Evolutionary conservation across 805 yeast genomes (phyloP).

Genomic region (Metschnikowia continentalis): DNA sequence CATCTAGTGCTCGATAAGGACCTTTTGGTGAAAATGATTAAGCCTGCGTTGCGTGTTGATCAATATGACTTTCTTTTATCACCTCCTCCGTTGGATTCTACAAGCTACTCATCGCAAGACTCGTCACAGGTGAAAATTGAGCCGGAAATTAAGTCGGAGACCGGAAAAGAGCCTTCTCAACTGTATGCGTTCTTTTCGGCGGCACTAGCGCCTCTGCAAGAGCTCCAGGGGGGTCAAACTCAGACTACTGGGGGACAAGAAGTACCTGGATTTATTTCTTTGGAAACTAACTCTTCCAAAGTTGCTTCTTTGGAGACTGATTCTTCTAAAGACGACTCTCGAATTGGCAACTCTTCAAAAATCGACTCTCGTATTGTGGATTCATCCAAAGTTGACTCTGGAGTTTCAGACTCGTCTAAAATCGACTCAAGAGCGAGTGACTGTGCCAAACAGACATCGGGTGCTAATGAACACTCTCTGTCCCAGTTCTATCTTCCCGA

Average conservation of each 20-base stretch:
- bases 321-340: neutral
- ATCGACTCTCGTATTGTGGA: neutral
- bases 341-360: too few relatives aligned
- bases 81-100: constrained; percentile 1
- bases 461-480: neutral
- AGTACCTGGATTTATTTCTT: too few relatives aligned
- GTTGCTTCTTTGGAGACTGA: neutral
- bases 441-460: neutral
- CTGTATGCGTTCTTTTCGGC: constrained; percentile 1
- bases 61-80: constrained; percentile 1
- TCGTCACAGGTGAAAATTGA: constrained; percentile 5
- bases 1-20: neutral
- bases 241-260: too few relatives aligned
- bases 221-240: too few relatives aligned
- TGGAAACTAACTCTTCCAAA: too few relatives aligned
- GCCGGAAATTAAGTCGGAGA: constrained; percentile 1
- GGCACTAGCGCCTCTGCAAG: neutral
- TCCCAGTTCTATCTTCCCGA: neutral
- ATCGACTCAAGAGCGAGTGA: neutral
- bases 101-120: constrained; percentile 8
- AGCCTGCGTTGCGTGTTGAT: neutral
- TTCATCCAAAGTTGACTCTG: neutral
- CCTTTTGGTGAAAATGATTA: constrained; percentile 2
- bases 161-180: neutral
- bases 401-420: neutral